Conservation (phyloP, 2,329 filamentous ascomycete genomes). For the Pseudocercospora fuligena region DNA sequence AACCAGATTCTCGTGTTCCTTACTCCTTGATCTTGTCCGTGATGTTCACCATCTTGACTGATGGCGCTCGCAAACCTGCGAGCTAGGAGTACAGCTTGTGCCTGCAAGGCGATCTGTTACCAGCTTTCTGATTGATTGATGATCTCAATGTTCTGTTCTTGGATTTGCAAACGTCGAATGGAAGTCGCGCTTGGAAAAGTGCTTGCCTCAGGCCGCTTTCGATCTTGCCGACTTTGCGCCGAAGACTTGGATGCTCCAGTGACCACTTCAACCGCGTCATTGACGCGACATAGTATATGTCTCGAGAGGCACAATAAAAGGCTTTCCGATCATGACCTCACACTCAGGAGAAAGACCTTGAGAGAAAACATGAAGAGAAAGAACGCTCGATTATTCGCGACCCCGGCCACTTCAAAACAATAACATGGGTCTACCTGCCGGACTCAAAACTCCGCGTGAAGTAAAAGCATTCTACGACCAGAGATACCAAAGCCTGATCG, state of each 20-base stretch:
- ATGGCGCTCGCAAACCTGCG: constrained; percentile 25
- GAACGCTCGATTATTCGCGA: neutral
- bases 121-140: neutral
- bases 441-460: constrained; percentile 32
- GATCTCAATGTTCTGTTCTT: neutral
- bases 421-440: constrained; percentile 35
- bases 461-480: constrained; percentile 43
- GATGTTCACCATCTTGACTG: constrained; percentile 87
- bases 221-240: neutral
- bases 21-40: constrained; percentile 99
- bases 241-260: neutral
- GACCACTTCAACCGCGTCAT: neutral
- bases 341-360: neutral
- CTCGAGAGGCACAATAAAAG: neutral
- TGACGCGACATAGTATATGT: neutral
- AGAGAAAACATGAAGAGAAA: neutral
- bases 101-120: neutral
- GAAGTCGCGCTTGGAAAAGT: neutral
- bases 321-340: neutral
- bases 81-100: neutral
- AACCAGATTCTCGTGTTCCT: constrained; percentile 40
- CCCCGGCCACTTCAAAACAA: constrained; percentile 2
- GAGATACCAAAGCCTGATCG: constrained; percentile 47
- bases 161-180: neutral
- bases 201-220: neutral